Base-by-base conservation (phyloP, 495 filamentous ascomycete species). In the Pyrenula aspistea region DNA sequence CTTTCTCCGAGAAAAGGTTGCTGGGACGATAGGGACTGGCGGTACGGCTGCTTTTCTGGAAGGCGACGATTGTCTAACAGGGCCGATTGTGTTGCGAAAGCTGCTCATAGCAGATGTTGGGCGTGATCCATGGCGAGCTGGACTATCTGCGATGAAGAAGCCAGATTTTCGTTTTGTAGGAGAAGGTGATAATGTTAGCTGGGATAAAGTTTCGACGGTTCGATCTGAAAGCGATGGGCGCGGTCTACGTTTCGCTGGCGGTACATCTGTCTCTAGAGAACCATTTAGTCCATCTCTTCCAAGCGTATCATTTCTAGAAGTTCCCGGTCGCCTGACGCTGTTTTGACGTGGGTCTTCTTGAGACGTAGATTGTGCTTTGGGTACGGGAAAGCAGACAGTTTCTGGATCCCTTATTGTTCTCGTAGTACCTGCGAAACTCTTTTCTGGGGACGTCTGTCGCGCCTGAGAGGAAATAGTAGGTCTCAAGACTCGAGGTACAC, bases 131-230 rank as follows among this genome's bases (percentile, higher is more conserved):
- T 80, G 78, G 10, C 75, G 72, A 65, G 79, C 78, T 11, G 80
- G 78, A 58, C 77, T 81, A 53, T 80, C 71, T 12, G 73, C 66
- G 55, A 71, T 73, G 65, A 82, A 87, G 67, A 88, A 85, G 61
- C 75, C 81, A 10, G 83, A 84, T 56, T 71, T 71, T 56, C 82
- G 69, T 57, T 75, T 71, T 10, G 66, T 64, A n/a, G 78, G 69
- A 1, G 74, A 78, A 8, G 85, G 85, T 19, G 85, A 86, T 1
- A 83, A 75, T 2, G 85, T 81, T 21, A 88, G 75, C 51, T 77
- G 73, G 24, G 84, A 73, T 12, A 89, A 67, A 0, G 82, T 86
- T 59, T 86, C 83, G 31, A 86, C 80, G 11, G 85, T 86, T 48
- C 85, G 71, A 53, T 89, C 85, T 12, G 83, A 84, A 22, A 89